Evolutionary conservation across 371 early-diverging fungal species (phyloP).

Genomic region (Zopfochytrium polystomum): DNA sequence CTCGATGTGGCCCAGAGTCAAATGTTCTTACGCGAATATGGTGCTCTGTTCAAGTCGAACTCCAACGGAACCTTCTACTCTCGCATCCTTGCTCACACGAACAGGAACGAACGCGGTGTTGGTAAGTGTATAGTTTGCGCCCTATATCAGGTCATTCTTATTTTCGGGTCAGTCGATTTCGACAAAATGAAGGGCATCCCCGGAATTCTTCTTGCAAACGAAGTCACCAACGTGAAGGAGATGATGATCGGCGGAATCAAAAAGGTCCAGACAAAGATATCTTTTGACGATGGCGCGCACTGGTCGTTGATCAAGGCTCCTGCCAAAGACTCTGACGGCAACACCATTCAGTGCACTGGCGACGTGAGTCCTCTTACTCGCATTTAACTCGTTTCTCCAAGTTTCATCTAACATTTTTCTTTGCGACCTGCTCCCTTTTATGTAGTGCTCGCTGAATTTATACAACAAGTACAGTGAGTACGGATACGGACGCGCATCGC

Average conservation of each 20-base stretch:
- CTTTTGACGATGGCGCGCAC: constrained; percentile 80
- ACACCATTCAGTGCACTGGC: constrained; percentile 2
- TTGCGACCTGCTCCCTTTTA: no score
- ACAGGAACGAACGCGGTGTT: constrained; percentile 65
- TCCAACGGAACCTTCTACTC: constrained; percentile 59
- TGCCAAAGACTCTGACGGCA: constrained; percentile 44
- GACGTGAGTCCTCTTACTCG: constrained; percentile 4
- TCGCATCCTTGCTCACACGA: constrained; percentile 33
- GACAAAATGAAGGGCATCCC: constrained; percentile 89
- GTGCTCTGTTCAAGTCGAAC: constrained; percentile 84
- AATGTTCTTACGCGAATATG: constrained; percentile 64
- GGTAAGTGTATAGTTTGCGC: constrained; percentile 33
- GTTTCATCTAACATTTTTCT: not conserved
- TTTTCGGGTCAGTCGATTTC: constrained; percentile 68
- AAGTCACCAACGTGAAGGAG: constrained; percentile 66
- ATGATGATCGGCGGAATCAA: constrained; percentile 56
- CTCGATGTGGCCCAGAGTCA: constrained; percentile 51
- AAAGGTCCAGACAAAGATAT: constrained; percentile 65
- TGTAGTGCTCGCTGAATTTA: constrained; percentile 58
- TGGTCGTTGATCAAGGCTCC: constrained; percentile 69
- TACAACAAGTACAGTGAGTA: constrained; percentile 45
- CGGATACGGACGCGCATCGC: constrained; percentile 11
- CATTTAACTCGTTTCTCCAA: no score
- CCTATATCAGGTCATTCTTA: not conserved
- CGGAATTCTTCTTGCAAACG: constrained; percentile 84